Evolutionary conservation across 441 rosid genomes (phyloP), one percentile per base, ranked within the genome.

Genomic region (Gossypium trilobum): DNA sequence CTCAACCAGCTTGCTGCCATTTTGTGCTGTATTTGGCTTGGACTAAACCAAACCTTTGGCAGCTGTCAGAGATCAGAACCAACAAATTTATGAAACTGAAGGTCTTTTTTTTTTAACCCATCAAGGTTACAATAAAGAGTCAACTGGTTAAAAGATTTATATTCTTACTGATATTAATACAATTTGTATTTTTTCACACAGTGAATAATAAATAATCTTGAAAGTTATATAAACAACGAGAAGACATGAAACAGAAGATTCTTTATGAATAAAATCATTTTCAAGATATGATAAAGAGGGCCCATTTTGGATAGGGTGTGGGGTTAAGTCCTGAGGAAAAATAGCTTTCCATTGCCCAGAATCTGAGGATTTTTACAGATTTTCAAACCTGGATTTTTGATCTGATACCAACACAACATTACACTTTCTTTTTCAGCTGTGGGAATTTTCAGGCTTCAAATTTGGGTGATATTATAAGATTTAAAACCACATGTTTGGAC

Each of bases 51-150:
- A 67, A 70, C 63, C 8, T 44, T 51, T 16, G 48, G 59, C 2
- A 42, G 29, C 44, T 31, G 75, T 74, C 75, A 77, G 77, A 14
- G 8, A 39, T 22, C 39, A n/a, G 31, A 27, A 27, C 31, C 31
- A 4, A 27, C 31, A 27, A 27, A 27, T 27, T 3, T 27, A 27
- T 27, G 31, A 27, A 27, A 27, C 31, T 27, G 31, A 27, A 27
- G 31, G 31, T 27, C 31, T 5, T 42, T 1, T 8, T 1, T 42
- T 8, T 44, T 11, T 7, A 44, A 44, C 11, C 17, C 17, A 10
- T 10, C 13, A 14, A 0, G 2, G 20, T 50, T 4, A 4, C 20
- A 5, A 16, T 17, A 22, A 7, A 8, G 39, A 10, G 52, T 42
- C 69, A 64, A 62, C 50, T 6, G 23, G 8, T 62, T 62, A 62